These are phyloP conservation scores for Epichloe bromicola DNA, from an alignment of 2,329 filamentous ascomycete species.

Conservation along the genomic window DNA sequence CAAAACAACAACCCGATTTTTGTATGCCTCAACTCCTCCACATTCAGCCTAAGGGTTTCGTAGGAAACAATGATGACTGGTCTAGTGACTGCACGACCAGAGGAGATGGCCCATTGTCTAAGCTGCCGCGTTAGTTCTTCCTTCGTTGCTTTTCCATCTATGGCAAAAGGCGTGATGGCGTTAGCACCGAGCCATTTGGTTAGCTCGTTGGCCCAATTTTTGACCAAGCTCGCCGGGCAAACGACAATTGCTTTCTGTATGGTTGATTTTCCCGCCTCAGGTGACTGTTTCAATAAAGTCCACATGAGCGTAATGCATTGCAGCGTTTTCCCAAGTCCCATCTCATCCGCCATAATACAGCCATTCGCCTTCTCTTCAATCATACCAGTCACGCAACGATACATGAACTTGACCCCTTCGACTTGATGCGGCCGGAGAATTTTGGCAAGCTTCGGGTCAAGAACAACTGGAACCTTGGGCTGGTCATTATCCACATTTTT, in stretches of 20 bases:
- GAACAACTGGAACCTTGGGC: constrained; percentile 90
- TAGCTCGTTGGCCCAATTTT: constrained; percentile 96
- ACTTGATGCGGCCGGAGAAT: constrained; percentile 93
- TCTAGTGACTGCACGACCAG: constrained; percentile 75
- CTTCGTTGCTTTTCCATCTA: constrained; percentile 92
- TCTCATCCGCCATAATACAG: constrained; percentile 99
- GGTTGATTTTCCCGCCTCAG: constrained; percentile 82
- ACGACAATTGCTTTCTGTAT: constrained; percentile 97
- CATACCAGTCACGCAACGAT: constrained; percentile 86
- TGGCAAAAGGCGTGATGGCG: constrained; percentile 84
- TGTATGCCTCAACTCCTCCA: constrained; percentile 77
- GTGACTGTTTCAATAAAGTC: constrained; percentile 91
- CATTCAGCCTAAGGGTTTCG: constrained; percentile 83
- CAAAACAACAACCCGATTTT: constrained; percentile 88
- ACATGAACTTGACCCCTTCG: constrained; percentile 96
- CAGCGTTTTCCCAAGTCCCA: constrained; percentile 93
- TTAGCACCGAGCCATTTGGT: constrained; percentile 92
- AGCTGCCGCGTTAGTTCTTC: constrained; percentile 83
- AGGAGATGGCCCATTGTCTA: constrained; percentile 87
- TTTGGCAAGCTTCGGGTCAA: constrained; percentile 80
- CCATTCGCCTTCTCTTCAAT: constrained; percentile 88
- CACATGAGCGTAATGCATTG: constrained; percentile 96
- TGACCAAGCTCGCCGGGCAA: constrained; percentile 89
- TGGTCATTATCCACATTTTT: constrained; percentile 71
- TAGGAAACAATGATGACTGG: constrained; percentile 97